phyloP scores from a whole-genome alignment of 2,329 filamentous ascomycete species.

The Penicillium sp. region DNA sequence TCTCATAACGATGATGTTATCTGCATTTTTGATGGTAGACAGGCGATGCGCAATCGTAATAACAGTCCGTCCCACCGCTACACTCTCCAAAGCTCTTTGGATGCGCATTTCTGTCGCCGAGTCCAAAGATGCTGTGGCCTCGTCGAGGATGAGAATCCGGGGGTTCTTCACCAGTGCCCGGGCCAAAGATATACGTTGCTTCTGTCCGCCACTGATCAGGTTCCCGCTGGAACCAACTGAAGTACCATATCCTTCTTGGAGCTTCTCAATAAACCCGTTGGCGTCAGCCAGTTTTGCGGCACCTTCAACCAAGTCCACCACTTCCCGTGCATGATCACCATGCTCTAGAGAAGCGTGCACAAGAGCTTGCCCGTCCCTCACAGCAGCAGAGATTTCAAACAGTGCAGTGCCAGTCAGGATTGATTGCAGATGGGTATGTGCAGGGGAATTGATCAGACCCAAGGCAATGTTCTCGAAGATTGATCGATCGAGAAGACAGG shows the following conservation, averaged over 20 bases:
- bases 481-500: conserved; percentile 13
- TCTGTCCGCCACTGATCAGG: conserved; percentile 72
- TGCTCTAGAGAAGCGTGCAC: conserved; percentile 42
- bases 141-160: conserved; percentile 74
- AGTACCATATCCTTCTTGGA: conserved; percentile 61
- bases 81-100: conserved; percentile 8
- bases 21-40: conserved; percentile 15
- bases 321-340: conserved; percentile 47
- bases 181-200: conserved; percentile 75
- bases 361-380: conserved; percentile 52
- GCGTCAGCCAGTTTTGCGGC: conserved; percentile 62
- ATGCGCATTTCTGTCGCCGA: conserved; percentile 33
- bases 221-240: conserved; percentile 71
- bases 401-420: conserved; percentile 50
- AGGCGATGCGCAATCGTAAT: conserved; percentile 45
- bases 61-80: conserved; percentile 38
- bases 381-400: conserved; percentile 37
- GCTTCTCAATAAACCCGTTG: conserved; percentile 23
- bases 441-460: conserved; percentile 17
- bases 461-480: conserved; percentile 14
- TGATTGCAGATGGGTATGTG: conserved; percentile 8
- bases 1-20: conserved; percentile 17
- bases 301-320: conserved; percentile 39
- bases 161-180: conserved; percentile 70
- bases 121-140: conserved; percentile 66